phyloP scores from a whole-genome alignment of 352 stramenopile species.

The Pythium scleroteichum region DNA sequence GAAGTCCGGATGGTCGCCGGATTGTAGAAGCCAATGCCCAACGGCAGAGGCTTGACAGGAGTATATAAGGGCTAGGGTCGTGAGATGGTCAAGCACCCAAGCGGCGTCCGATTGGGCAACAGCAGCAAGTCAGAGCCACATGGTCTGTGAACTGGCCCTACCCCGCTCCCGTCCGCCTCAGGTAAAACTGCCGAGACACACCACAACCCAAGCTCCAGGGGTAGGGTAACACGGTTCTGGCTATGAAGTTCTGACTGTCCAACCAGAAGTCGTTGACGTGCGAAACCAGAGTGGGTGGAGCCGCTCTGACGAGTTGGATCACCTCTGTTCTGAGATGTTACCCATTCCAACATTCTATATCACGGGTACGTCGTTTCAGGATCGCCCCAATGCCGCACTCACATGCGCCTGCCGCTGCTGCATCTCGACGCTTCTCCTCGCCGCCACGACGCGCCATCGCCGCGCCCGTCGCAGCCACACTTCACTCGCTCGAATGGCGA shows the following conservation, averaged over 20 bases:
- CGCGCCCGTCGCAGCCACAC: neutral
- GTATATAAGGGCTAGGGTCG: neutral
- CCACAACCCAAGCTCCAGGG: neutral
- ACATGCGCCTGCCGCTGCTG: conserved; percentile 2
- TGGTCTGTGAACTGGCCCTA: neutral
- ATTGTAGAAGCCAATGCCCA: neutral
- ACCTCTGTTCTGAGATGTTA: neutral
- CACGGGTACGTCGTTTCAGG: conserved; percentile 8
- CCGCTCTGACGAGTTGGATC: neutral
- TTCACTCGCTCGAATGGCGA: conserved; percentile 7
- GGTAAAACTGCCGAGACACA: no score
- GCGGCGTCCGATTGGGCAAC: no score
- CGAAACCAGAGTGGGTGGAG: neutral
- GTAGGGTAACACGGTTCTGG: neutral
- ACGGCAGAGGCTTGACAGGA: neutral
- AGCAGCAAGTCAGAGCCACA: neutral
- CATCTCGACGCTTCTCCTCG: neutral
- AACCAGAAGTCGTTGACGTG: neutral
- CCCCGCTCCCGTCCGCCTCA: no score
- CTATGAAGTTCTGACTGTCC: neutral
- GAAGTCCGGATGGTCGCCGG: conserved; percentile 7
- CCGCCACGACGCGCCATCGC: neutral
- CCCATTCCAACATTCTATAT: neutral
- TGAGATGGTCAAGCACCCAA: neutral
- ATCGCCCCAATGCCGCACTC: neutral